These are phyloP conservation scores for Apiotrichum brassicae DNA, from an alignment of 1,284 basidiomycete genomes.

Conservation along the genomic window DNA sequence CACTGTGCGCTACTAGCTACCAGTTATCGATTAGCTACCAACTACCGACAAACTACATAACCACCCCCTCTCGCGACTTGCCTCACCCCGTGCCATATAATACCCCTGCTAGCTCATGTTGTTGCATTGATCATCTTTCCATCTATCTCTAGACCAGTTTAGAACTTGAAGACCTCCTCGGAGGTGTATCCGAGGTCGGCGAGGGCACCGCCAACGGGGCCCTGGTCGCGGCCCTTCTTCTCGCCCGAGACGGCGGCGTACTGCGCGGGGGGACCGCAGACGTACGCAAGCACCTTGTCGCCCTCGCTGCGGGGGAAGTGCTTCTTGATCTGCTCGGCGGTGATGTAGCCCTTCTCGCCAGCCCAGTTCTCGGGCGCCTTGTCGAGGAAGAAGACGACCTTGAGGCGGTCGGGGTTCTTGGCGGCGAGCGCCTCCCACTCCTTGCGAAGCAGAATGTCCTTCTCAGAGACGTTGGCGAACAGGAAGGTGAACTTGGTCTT, in stretches of 20 bases:
- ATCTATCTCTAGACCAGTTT: slow-evolving; percentile 11
- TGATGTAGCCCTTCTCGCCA: slow-evolving; percentile 52
- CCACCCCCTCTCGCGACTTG: no score
- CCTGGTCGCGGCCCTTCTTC: slow-evolving; percentile 65
- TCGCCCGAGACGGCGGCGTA: slow-evolving; percentile 62
- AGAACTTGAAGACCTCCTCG: slow-evolving; percentile 56
- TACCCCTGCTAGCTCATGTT: not conserved
- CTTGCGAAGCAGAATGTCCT: slow-evolving; percentile 81
- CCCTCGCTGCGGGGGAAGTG: slow-evolving; percentile 58
- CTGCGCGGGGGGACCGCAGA: slow-evolving; percentile 89
- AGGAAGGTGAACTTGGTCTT: slow-evolving; percentile 92
- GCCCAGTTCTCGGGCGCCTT: slow-evolving; percentile 66
- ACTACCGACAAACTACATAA: no score
- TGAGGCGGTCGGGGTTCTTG: slow-evolving; percentile 60
- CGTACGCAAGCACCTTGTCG: slow-evolving; percentile 79
- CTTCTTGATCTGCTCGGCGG: slow-evolving; percentile 63
- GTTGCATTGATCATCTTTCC: not conserved
- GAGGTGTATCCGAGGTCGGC: slow-evolving; percentile 80
- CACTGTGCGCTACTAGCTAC: not conserved
- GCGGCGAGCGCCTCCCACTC: slow-evolving; percentile 70
- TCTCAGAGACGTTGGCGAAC: slow-evolving; percentile 83
- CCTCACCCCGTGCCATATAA: no score
- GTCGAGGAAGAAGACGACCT: slow-evolving; percentile 82
- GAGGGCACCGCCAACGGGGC: slow-evolving; percentile 70
- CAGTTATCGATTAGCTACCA: no score